phyloP scores from a whole-genome alignment of 2,329 filamentous ascomycete species.

The Plenodomus biglobosus region DNA sequence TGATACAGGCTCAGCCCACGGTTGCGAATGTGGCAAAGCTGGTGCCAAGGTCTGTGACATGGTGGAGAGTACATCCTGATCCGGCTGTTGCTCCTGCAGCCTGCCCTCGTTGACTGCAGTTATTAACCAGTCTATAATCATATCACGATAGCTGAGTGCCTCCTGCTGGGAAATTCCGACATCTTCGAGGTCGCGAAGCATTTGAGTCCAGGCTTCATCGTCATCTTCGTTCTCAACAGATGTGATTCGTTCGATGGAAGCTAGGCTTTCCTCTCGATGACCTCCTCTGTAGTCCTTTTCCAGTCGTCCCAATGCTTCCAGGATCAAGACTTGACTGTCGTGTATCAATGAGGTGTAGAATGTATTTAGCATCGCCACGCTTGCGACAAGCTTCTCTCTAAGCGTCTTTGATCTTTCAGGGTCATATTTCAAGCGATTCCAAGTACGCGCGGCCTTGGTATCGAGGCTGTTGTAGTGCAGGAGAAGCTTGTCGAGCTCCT shows the following conservation, averaged over 20 bases:
- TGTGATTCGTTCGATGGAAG: constrained; percentile 27
- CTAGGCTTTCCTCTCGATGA: constrained; percentile 33
- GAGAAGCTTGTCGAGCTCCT: constrained; percentile 30
- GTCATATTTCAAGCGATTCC: constrained; percentile 37
- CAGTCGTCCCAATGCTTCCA: constrained; percentile 33
- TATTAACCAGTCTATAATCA: constrained; percentile 38
- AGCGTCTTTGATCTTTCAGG: constrained; percentile 23
- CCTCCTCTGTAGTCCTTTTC: constrained; percentile 35
- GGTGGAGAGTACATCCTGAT: constrained; percentile 6
- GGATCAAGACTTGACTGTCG: constrained; percentile 33
- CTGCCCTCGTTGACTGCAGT: constrained; percentile 35
- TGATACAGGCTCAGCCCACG: too few relatives aligned
- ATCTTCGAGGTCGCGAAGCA: constrained; percentile 37
- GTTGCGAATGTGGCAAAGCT: too few relatives aligned
- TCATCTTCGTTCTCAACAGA: constrained; percentile 19
- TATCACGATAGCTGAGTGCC: constrained; percentile 25
- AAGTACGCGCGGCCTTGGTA: constrained; percentile 32
- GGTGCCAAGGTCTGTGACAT: constrained; percentile 1
- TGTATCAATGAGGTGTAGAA: constrained; percentile 35
- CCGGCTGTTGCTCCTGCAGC: constrained; percentile 23
- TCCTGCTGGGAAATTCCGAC: constrained; percentile 30
- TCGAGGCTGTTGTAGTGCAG: constrained; percentile 34
- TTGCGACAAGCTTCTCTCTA: constrained; percentile 27
- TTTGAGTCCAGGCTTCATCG: constrained; percentile 35
- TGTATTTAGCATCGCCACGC: constrained; percentile 26